Base-by-base conservation (phyloP, 345 rosid genomes). In the Brassica carinata region DNA sequence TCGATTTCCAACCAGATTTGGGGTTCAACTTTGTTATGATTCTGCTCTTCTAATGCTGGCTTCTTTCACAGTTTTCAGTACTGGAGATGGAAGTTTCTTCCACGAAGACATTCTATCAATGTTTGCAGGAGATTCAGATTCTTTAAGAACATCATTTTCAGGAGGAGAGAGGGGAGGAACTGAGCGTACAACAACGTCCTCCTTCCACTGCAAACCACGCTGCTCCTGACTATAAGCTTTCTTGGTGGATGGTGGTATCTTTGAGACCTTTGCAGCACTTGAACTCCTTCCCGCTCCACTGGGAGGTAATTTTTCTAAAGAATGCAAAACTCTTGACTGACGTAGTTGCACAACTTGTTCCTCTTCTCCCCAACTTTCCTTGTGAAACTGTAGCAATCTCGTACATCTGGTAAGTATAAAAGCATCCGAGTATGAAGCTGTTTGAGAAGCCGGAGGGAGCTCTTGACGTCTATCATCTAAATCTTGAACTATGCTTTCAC, bases 401-500 rank as follows among this genome's bases (percentile, higher is more conserved):
- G 98, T 96, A 79, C 99, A 96, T 79, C 99, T 90, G 23, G 99
- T 96, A 63, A 96, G 97, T 74, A 96, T 94, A 86, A 96, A 84
- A 96, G 98, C 98, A 96, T 96, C 82, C 88, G 87, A 10, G 99
- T 96, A 83, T 94, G 91, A 64, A 96, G 98, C 87, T 91, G 95
- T 90, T 94, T 94, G 80, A 96, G 87, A 75, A 68, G 29, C 99
- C 2, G 91, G 92, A 67, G 98, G 92, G 87, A 87, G 93, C 85
- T 96, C 99, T 84, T 96, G 99, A 65, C 99, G 98, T 80, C 87
- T 92, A 85, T 96, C 98, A 86, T 92, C 99, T 82, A 96, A 82
- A 71, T 96, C 99, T 86, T 96, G 99, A 75, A 96, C 99, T 85
- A 94, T 94, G 77, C 97, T 91, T 87, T 96, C 99, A 85, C 99